phyloP scores from a whole-genome alignment of 2,329 filamentous ascomycete species.

The Fusarium lyarnte region DNA sequence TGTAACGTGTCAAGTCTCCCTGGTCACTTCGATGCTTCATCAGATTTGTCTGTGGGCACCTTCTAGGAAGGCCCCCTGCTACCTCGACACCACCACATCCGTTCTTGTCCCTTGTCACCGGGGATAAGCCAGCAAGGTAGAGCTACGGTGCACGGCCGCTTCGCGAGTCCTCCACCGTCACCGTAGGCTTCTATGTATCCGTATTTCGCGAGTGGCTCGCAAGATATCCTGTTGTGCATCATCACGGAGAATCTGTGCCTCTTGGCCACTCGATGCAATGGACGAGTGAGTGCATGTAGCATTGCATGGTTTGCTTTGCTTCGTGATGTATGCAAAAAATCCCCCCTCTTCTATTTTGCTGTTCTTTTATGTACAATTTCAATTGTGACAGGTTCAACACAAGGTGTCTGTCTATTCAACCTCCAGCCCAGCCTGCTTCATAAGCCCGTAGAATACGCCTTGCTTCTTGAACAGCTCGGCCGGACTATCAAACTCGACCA shows the following conservation, averaged over 20 bases:
- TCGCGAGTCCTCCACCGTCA: conserved; percentile 16
- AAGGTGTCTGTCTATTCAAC: conserved; percentile 47
- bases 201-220: conserved; percentile 7
- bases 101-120: conserved; percentile 19
- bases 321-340: conserved; percentile 6
- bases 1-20: conserved; percentile 35
- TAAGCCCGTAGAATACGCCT: conserved; percentile 87
- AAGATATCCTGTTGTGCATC: background rate
- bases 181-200: conserved; percentile 12
- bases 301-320: background rate
- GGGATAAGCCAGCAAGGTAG: conserved; percentile 24
- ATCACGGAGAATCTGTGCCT: background rate
- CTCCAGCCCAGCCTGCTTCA: conserved; percentile 86
- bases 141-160: conserved; percentile 15
- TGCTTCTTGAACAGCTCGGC: conserved; percentile 77
- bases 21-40: conserved; percentile 29
- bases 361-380: conserved; percentile 21
- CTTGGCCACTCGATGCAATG: conserved; percentile 6
- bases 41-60: conserved; percentile 26
- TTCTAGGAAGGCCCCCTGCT: conserved; percentile 10
- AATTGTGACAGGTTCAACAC: conserved; percentile 3
- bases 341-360: conserved; percentile 11
- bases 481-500: conserved; percentile 93
- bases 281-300: background rate
- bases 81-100: conserved; percentile 24